Conservation (phyloP, 805 yeast genomes). For the Suhomyces pyralidae region DNA sequence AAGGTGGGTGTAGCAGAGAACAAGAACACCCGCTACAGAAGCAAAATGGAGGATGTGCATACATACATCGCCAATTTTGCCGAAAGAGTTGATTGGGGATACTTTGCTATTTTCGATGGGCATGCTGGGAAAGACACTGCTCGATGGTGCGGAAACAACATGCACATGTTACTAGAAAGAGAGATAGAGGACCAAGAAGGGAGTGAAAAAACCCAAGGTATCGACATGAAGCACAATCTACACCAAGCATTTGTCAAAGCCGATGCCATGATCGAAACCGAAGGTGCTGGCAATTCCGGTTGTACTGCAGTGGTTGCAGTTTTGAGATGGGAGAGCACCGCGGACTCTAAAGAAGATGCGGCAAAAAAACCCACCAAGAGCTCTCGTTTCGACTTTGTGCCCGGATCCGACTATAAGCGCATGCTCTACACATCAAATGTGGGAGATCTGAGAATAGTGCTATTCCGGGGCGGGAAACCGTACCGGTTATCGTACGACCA, state of each 20-base stretch:
- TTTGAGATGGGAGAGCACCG: constrained; percentile 70
- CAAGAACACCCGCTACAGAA: constrained; percentile 73
- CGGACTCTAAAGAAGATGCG: constrained; percentile 8
- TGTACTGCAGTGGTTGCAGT: constrained; percentile 96
- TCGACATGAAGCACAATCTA: constrained; percentile 67
- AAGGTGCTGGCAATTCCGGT: constrained; percentile 74
- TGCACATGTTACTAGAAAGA: constrained; percentile 67
- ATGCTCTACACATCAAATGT: constrained; percentile 92
- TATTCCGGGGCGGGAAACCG: constrained; percentile 72
- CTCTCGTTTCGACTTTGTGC: constrained; percentile 47
- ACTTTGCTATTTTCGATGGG: constrained; percentile 94
- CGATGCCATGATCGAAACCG: constrained; percentile 62
- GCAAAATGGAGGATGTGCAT: constrained; percentile 95
- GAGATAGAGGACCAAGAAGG: constrained; percentile 34
- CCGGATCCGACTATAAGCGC: constrained; percentile 52
- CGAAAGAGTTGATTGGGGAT: constrained; percentile 89
- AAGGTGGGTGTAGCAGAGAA: constrained; percentile 91
- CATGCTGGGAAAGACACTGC: constrained; percentile 95
- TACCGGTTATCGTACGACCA: constrained; percentile 87
- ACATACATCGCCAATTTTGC: constrained; percentile 89
- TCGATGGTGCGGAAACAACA: constrained; percentile 87
- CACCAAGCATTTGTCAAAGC: constrained; percentile 71
- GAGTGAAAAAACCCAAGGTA: constrained; percentile 32
- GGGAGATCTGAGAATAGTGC: constrained; percentile 85
- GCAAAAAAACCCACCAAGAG: constrained; percentile 2